Conservation (phyloP, 768 basidiomycete species). For the Favolaschia claudopus region DNA sequence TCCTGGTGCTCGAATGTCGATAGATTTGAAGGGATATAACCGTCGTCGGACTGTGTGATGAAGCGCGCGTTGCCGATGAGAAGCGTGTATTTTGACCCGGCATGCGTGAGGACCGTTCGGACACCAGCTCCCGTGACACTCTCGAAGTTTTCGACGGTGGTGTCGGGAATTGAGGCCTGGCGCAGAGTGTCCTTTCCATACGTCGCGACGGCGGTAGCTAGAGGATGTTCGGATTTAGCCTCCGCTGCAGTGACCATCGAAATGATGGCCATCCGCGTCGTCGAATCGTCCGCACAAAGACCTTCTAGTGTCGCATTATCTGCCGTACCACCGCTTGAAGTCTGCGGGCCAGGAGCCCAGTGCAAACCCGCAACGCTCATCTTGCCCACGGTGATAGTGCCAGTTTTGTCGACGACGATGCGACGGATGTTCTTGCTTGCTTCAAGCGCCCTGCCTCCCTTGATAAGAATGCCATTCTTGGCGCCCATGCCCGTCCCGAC, state of each 20-base stretch:
- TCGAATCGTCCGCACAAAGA: slow-evolving; percentile 68
- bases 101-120: slow-evolving; percentile 67
- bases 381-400: slow-evolving; percentile 96
- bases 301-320: slow-evolving; percentile 53
- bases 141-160: slow-evolving; percentile 78
- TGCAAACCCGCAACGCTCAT: slow-evolving; percentile 77
- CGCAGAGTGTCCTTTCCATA: slow-evolving; percentile 76
- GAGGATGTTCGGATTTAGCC: slow-evolving; percentile 93
- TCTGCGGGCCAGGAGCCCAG: slow-evolving; percentile 64
- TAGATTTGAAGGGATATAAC: slow-evolving; percentile 65
- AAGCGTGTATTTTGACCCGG: slow-evolving; percentile 61
- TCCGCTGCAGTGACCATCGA: slow-evolving; percentile 89
- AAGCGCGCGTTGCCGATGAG: slow-evolving; percentile 83
- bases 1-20: slow-evolving; percentile 74
- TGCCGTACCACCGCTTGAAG: slow-evolving; percentile 35
- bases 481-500: slow-evolving; percentile 98
- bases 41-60: slow-evolving; percentile 60
- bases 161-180: slow-evolving; percentile 50
- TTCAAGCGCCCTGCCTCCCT: slow-evolving; percentile 94
- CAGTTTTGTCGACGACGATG: slow-evolving; percentile 96
- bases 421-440: slow-evolving; percentile 84
- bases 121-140: slow-evolving; percentile 91
- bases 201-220: slow-evolving; percentile 90
- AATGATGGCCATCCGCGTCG: slow-evolving; percentile 66
- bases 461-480: slow-evolving; percentile 96